These are phyloP conservation scores for Umbellularia californica DNA, from an alignment of 164 flowering plant genomes.

Conservation along the genomic window DNA sequence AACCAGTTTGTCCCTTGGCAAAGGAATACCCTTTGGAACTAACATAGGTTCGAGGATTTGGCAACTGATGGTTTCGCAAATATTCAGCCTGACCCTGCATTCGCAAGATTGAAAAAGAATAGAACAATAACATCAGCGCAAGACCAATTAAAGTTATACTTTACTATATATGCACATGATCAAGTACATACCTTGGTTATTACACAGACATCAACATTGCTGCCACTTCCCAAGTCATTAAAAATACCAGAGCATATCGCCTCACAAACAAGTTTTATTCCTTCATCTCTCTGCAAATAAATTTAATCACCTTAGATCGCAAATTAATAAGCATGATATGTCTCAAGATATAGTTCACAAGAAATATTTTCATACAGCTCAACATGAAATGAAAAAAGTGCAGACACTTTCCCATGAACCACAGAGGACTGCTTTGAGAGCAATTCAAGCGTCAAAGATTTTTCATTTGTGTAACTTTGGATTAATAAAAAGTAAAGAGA, in stretches of 20 bases:
- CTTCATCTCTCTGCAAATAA: slow-evolving; percentile 81
- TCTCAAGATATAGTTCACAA: no score
- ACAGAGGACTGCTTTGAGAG: no score
- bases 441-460: no score
- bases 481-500: no score
- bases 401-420: no score
- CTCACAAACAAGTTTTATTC: slow-evolving; percentile 67
- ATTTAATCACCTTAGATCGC: not conserved
- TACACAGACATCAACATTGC: slow-evolving; percentile 95
- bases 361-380: no score
- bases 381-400: no score
- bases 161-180: not conserved
- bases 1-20: slow-evolving; percentile 71
- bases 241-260: slow-evolving; percentile 93
- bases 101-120: not conserved
- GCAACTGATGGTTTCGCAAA: slow-evolving; percentile 63
- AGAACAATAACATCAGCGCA: not conserved
- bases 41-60: slow-evolving; percentile 80
- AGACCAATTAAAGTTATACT: not conserved
- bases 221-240: slow-evolving; percentile 98
- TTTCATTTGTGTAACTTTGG: no score
- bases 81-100: slow-evolving; percentile 72
- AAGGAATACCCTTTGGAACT: slow-evolving; percentile 61
- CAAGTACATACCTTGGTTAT: slow-evolving; percentile 75
- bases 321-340: not conserved